Conservation (phyloP, 768 basidiomycete genomes). For the Psilocybe cubensis region DNA sequence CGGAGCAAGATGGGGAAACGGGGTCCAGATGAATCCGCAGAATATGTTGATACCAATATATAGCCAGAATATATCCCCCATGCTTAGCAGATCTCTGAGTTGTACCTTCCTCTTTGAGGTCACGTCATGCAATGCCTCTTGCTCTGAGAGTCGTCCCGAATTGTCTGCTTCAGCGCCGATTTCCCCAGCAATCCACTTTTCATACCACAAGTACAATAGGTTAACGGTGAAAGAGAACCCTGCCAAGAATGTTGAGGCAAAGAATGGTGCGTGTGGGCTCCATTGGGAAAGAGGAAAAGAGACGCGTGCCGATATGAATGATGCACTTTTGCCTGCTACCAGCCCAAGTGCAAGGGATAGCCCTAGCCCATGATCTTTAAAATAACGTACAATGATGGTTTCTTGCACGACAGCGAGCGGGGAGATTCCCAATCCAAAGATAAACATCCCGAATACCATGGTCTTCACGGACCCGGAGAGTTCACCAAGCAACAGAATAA, state of each 20-base stretch:
- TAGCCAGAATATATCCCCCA: constrained; percentile 16
- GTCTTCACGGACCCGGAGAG: constrained; percentile 13
- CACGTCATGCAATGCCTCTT: constrained; percentile 8
- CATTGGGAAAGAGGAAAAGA: constrained; percentile 14
- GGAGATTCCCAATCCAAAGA: constrained; percentile 14
- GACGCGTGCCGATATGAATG: constrained; percentile 11
- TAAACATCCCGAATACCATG: constrained; percentile 15
- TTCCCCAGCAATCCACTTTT: constrained; percentile 11
- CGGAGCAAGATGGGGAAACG: constrained; percentile 16
- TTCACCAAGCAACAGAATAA: constrained; percentile 11
- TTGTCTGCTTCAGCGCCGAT: constrained; percentile 4
- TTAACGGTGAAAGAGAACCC: constrained; percentile 16
- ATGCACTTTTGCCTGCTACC: constrained; percentile 11
- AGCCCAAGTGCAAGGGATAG: constrained; percentile 15
- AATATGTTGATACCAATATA: constrained; percentile 16
- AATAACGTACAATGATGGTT: constrained; percentile 14
- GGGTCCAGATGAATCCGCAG: constrained; percentile 15
- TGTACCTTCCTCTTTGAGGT: constrained; percentile 9
- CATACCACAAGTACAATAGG: constrained; percentile 13
- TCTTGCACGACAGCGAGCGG: constrained; percentile 18
- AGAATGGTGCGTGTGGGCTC: constrained; percentile 15
- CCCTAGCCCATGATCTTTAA: constrained; percentile 15
- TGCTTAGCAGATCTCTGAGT: constrained; percentile 7
- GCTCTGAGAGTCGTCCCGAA: background rate
- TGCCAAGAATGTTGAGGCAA: constrained; percentile 10